These are phyloP conservation scores for Phytophthora capsici DNA, from an alignment of 352 stramenopile genomes.

Conservation along the genomic window DNA sequence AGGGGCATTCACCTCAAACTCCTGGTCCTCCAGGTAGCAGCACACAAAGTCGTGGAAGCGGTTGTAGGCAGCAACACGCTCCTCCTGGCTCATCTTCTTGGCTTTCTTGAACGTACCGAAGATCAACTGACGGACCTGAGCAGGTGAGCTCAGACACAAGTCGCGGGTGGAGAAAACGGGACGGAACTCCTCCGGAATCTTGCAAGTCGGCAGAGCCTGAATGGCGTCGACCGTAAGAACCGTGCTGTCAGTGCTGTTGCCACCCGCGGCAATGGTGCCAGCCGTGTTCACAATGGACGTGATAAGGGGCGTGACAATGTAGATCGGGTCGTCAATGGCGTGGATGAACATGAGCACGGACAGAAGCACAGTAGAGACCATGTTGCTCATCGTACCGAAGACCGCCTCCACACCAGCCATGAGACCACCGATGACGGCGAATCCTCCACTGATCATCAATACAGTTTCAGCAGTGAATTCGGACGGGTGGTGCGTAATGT, in stretches of 20 bases:
- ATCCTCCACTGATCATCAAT: slow-evolving; percentile 16
- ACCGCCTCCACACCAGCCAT: slow-evolving; percentile 22
- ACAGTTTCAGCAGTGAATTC: slow-evolving; percentile 25
- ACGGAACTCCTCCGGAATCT: slow-evolving; percentile 13
- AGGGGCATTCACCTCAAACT: slow-evolving; percentile 16
- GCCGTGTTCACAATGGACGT: slow-evolving; percentile 28
- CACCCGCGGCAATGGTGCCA: neutral
- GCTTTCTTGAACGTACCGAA: slow-evolving; percentile 18
- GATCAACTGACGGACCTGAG: slow-evolving; percentile 15
- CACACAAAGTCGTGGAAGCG: slow-evolving; percentile 11
- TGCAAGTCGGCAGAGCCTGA: slow-evolving; percentile 1
- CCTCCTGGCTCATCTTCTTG: slow-evolving; percentile 6
- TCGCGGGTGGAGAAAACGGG: slow-evolving; percentile 22
- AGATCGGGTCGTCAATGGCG: slow-evolving; percentile 23
- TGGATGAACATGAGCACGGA: slow-evolving; percentile 25
- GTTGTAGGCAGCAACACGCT: slow-evolving; percentile 22
- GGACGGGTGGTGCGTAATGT: slow-evolving; percentile 11
- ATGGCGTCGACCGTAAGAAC: slow-evolving; percentile 6
- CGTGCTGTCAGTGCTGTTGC: slow-evolving; percentile 4
- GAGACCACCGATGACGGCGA: slow-evolving; percentile 18
- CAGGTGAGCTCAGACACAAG: slow-evolving; percentile 16
- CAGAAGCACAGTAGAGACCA: slow-evolving; percentile 13
- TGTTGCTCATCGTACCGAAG: slow-evolving; percentile 19
- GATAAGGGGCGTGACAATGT: slow-evolving; percentile 19
- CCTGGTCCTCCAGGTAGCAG: slow-evolving; percentile 25